These are phyloP conservation scores for Phylloboletellus chloephorus DNA, from an alignment of 1,284 basidiomycete genomes.

Conservation along the genomic window DNA sequence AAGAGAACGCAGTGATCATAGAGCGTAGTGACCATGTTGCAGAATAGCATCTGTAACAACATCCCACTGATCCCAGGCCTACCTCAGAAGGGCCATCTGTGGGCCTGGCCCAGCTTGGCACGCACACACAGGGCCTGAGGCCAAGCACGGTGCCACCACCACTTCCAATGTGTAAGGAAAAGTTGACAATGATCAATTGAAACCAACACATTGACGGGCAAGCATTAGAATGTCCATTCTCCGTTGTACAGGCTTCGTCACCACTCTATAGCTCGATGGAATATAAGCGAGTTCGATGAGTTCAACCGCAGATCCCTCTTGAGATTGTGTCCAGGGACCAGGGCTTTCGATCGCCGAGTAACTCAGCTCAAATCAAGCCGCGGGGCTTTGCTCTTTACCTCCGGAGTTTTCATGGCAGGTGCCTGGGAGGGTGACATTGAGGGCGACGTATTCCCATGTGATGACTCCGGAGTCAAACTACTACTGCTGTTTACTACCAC, in stretches of 20 bases:
- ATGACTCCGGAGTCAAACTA: slow-evolving; percentile 53
- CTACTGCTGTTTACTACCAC: slow-evolving; percentile 35
- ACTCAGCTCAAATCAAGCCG: slow-evolving; percentile 30
- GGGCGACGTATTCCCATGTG: slow-evolving; percentile 52
- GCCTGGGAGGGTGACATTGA: slow-evolving; percentile 29
- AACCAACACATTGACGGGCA: neutral
- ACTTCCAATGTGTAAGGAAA: neutral
- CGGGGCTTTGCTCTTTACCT: slow-evolving; percentile 15
- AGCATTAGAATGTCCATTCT: slow-evolving; percentile 4
- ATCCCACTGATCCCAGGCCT: too few relatives aligned
- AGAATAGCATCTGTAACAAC: too few relatives aligned
- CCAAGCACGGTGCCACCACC: too few relatives aligned
- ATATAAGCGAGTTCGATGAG: neutral
- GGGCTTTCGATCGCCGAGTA: neutral
- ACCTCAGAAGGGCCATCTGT: too few relatives aligned
- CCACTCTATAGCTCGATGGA: neutral
- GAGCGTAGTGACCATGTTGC: too few relatives aligned
- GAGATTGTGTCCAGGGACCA: neutral
- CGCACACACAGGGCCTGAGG: too few relatives aligned
- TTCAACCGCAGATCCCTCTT: neutral
- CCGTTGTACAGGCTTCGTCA: neutral
- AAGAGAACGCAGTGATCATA: too few relatives aligned
- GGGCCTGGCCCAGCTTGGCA: too few relatives aligned
- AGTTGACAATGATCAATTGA: neutral
- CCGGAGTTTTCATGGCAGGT: slow-evolving; percentile 16